phyloP scores from a whole-genome alignment of 768 basidiomycete genomes.

The Collybiopsis luxurians region DNA sequence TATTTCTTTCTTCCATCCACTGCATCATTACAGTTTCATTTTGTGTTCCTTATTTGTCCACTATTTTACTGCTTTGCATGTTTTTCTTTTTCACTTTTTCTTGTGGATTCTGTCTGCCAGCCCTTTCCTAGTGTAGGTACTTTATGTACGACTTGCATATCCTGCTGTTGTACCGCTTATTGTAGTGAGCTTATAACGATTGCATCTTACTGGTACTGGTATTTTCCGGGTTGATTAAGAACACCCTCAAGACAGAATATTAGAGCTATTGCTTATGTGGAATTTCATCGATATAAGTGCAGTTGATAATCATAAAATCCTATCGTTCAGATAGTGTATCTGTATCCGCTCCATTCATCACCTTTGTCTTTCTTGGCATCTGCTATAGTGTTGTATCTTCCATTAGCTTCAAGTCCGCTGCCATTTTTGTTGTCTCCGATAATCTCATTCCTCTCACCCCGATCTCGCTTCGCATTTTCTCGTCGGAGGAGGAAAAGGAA shows the following conservation, averaged over 20 bases:
- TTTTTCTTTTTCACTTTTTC: neutral
- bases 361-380: constrained; percentile 72
- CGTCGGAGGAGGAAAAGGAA: constrained; percentile 43
- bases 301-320: no score
- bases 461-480: constrained; percentile 66
- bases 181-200: no score
- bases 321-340: constrained; percentile 51
- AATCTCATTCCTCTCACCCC: constrained; percentile 67
- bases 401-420: constrained; percentile 46
- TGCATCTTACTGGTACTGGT: no score
- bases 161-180: no score
- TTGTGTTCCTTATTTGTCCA: neutral
- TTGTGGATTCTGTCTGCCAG: no score
- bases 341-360: constrained; percentile 74
- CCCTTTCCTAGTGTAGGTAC: no score
- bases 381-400: constrained; percentile 52
- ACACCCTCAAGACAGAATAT: no score
- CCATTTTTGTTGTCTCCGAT: constrained; percentile 48
- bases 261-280: no score
- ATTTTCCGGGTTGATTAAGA: no score
- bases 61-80: neutral
- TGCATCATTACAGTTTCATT: neutral
- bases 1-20: neutral
- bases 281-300: no score
- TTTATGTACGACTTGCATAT: no score